Base-by-base conservation (phyloP, 2,329 filamentous ascomycete species). In the Fusarium gaditjirri region DNA sequence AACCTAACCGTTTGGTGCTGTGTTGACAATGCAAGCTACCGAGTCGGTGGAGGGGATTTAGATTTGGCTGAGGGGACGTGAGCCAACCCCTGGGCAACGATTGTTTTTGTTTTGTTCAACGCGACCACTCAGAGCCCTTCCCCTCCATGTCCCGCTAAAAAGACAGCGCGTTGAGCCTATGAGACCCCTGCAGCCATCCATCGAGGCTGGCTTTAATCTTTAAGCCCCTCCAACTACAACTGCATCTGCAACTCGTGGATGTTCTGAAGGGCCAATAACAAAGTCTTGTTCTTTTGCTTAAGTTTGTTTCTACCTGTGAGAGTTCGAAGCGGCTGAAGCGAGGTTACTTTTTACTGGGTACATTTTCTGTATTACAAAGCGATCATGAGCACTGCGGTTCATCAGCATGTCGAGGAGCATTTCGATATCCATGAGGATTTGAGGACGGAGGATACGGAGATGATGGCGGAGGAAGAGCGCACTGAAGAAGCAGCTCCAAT, bases 391-490 rank as follows among this genome's bases (percentile, higher is more conserved):
- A 60, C 74, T 9, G 68, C 66, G 23, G 58, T 61, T 42, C 75
- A 74, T 39, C 76, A 74, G 57, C 75, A 80, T 76, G 63, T 74
- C 27, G 80, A 80, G 33, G 81, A 84, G 27, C 75, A 80, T 19
- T 87, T 87, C 68, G 80, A 82, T 29, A 87, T 88, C 61, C 85
- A 87, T 75, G 83, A 87, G 68, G 86, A 88, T 81, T 81, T 78
- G 3, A 82, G 82, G 21, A 86, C 85, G 11, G 85, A 85, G 70
- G 86, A 87, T 54, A 85, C 85, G 3, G 83, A 86, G 70, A 82
- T 87, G 82, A 84, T 86, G 79, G 80, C 80, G 12, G 84, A 86
- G n/a, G 81, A 81, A 29, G 80, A 83, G 33, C 66, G 72, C 53
- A 70, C 78, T 10, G 75, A 76, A 38, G 75, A 77, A 27, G 75